These are phyloP conservation scores for Amylostereum areolatum DNA, from an alignment of 1,284 basidiomycete genomes.

Conservation along the genomic window DNA sequence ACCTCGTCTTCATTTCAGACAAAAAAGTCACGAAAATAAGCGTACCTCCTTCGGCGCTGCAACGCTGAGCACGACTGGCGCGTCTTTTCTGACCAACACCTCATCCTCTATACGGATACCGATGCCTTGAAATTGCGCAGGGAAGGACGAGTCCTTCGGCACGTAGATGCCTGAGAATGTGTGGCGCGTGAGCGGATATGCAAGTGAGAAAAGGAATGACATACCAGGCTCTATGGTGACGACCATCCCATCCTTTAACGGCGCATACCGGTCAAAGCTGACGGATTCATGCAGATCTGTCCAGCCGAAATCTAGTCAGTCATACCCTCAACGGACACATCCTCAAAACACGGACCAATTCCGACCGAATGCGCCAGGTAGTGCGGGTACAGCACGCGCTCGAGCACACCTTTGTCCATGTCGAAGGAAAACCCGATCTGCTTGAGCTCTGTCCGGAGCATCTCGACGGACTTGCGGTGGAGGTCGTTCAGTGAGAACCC, in stretches of 20 bases:
- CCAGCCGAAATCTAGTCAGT: constrained; percentile 3
- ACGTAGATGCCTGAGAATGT: constrained; percentile 67
- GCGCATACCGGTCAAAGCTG: constrained; percentile 37
- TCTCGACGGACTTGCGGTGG: constrained; percentile 69
- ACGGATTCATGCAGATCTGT: constrained; percentile 77
- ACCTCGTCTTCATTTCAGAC: constrained; percentile 6
- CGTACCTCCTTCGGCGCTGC: constrained; percentile 84
- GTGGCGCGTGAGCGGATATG: neutral
- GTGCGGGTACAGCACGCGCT: constrained; percentile 80
- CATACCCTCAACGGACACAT: constrained; percentile 5
- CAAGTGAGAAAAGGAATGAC: constrained; percentile 7
- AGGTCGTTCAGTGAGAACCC: constrained; percentile 68
- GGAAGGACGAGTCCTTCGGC: constrained; percentile 71
- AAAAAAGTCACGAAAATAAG: constrained; percentile 3
- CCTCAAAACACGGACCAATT: constrained; percentile 47
- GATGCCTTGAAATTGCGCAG: constrained; percentile 82
- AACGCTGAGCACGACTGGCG: constrained; percentile 67
- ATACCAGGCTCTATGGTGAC: constrained; percentile 80
- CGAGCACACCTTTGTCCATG: constrained; percentile 59
- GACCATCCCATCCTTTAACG: constrained; percentile 76
- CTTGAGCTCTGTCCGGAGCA: constrained; percentile 70
- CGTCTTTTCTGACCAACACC: constrained; percentile 67
- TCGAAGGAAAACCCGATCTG: constrained; percentile 73
- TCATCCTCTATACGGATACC: constrained; percentile 94
- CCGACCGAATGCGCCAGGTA: constrained; percentile 84